Conservation (phyloP, 2,329 filamentous ascomycete species). For the Fusarium mexicanum region DNA sequence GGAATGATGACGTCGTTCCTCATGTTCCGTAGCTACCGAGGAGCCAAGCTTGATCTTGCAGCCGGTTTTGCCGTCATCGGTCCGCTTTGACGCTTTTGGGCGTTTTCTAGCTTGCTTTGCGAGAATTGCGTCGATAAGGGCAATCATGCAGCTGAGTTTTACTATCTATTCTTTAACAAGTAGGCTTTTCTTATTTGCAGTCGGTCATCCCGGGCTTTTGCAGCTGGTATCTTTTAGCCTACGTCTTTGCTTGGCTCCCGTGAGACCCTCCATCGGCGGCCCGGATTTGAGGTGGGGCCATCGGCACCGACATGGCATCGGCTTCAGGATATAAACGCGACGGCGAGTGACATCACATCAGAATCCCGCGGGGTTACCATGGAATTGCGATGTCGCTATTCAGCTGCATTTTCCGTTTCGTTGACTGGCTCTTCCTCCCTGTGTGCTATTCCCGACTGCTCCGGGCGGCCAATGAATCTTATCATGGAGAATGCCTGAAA, state of each 20-base stretch:
- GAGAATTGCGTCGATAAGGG: not conserved
- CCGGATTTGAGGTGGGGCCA: constrained; percentile 9
- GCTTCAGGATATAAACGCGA: not conserved
- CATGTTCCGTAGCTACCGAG: constrained; percentile 23
- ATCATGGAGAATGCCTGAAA: not conserved
- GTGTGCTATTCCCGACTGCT: not conserved
- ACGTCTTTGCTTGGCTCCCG: constrained; percentile 5
- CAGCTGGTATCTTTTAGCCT: not conserved
- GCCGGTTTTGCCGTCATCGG: constrained; percentile 23
- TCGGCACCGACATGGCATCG: constrained; percentile 10
- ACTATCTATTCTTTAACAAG: not conserved
- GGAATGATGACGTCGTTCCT: constrained; percentile 27
- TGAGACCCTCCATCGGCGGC: constrained; percentile 1
- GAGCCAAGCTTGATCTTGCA: constrained; percentile 15
- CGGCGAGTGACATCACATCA: constrained; percentile 17
- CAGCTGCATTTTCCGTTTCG: not conserved
- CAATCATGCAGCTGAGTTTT: not conserved
- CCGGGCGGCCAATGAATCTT: not conserved
- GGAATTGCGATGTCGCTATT: not conserved
- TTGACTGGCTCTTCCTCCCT: not conserved
- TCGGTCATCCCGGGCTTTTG: not conserved
- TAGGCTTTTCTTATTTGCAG: not conserved
- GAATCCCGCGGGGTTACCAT: not conserved
- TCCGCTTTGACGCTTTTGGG: constrained; percentile 24
- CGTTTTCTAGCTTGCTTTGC: constrained; percentile 3